phyloP scores from a whole-genome alignment of 2,329 filamentous ascomycete genomes.

The Diplodia sapinea region DNA sequence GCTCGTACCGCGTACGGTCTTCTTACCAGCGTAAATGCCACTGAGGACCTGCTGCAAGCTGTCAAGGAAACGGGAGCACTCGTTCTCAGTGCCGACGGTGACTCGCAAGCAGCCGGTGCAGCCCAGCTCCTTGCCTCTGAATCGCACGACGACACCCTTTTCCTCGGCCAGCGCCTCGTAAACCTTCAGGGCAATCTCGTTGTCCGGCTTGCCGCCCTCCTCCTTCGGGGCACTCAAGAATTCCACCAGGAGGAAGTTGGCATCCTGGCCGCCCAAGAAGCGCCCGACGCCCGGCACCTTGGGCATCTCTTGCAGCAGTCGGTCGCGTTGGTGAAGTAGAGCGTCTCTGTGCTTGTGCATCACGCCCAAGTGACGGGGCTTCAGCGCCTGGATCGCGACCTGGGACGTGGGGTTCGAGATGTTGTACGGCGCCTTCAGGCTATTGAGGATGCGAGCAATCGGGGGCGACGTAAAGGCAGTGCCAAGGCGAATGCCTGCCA shows the following conservation, averaged over 20 bases:
- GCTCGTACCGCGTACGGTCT: conserved; percentile 38
- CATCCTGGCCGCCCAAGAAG: conserved; percentile 77
- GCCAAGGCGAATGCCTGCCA: conserved; percentile 91
- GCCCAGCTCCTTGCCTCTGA: conserved; percentile 89
- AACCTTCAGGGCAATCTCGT: conserved; percentile 74
- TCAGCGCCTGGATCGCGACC: conserved; percentile 76
- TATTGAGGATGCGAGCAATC: conserved; percentile 84
- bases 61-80: conserved; percentile 78
- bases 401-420: conserved; percentile 86
- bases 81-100: conserved; percentile 87
- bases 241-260: conserved; percentile 92
- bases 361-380: conserved; percentile 67
- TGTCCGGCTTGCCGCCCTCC: conserved; percentile 74
- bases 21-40: conserved; percentile 53
- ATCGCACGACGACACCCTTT: conserved; percentile 88
- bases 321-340: conserved; percentile 77
- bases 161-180: conserved; percentile 82
- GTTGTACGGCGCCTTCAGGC: conserved; percentile 95
- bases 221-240: conserved; percentile 69
- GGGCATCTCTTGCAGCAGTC: conserved; percentile 75
- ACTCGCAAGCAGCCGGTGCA: conserved; percentile 89
- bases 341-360: conserved; percentile 75
- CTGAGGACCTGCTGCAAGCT: conserved; percentile 65
- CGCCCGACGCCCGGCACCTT: conserved; percentile 77
- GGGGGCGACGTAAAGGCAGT: conserved; percentile 78